These are phyloP conservation scores for Cryphonectria nitschkei DNA, from an alignment of 2,329 filamentous ascomycete genomes.

Conservation along the genomic window DNA sequence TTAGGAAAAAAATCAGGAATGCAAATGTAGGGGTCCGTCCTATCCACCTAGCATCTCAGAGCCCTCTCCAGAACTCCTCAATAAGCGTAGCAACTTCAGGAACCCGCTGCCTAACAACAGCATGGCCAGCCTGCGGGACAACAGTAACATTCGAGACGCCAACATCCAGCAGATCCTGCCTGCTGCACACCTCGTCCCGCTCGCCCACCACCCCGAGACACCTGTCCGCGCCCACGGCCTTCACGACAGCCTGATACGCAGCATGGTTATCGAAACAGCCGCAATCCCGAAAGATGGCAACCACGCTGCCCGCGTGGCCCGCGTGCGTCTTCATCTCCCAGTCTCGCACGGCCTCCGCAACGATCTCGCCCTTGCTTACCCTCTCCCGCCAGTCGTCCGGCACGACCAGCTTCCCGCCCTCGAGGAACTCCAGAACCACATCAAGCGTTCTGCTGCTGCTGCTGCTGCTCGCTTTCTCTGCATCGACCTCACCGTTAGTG, in stretches of 20 bases:
- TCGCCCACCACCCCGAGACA: conserved; percentile 17
- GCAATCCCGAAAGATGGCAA: conserved; percentile 51
- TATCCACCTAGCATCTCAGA: not conserved
- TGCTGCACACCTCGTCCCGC: conserved; percentile 17
- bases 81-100: conserved; percentile 16
- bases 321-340: conserved; percentile 52
- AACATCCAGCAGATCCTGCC: not conserved
- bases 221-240: not conserved
- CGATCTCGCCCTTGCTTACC: conserved; percentile 46
- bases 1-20: not conserved
- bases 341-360: conserved; percentile 49
- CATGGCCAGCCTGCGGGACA: conserved; percentile 18
- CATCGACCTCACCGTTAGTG: conserved; percentile 32
- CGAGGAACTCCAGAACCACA: conserved; percentile 46
- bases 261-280: conserved; percentile 42
- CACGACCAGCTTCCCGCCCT: conserved; percentile 47
- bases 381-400: conserved; percentile 49
- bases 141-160: conserved; percentile 16
- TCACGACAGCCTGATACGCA: conserved; percentile 31
- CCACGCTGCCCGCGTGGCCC: conserved; percentile 50
- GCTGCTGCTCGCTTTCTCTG: conserved; percentile 29
- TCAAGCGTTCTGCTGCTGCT: conserved; percentile 32
- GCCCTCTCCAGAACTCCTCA: conserved; percentile 16
- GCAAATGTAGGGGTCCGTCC: not conserved
- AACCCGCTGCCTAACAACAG: conserved; percentile 12